Conservation (phyloP, 176 grass and related monocot species). For the Oryza australiensis region DNA sequence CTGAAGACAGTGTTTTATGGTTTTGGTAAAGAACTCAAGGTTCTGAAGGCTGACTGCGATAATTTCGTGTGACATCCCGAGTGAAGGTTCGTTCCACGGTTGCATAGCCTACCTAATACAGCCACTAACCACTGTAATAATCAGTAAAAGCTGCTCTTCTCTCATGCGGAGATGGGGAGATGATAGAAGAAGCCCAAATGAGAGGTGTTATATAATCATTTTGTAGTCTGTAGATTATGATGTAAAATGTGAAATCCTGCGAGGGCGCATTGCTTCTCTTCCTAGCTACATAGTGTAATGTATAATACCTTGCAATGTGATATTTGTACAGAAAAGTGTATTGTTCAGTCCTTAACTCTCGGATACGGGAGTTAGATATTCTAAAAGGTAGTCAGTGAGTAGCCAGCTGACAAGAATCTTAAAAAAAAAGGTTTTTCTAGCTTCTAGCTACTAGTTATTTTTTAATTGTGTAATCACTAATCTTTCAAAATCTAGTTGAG, state of each 20-base stretch:
- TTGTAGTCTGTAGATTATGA: conserved; percentile 26
- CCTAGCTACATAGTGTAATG: background rate
- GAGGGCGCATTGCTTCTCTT: background rate
- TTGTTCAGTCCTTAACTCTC: too few species aligned
- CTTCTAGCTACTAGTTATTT: too few species aligned
- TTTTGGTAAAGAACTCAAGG: background rate
- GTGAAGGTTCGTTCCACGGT: background rate
- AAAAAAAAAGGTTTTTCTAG: too few species aligned
- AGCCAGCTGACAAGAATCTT: too few species aligned
- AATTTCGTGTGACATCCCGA: background rate
- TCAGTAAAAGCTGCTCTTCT: background rate
- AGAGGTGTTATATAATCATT: background rate
- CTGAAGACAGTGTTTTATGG: background rate
- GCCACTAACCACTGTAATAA: conserved; percentile 33
- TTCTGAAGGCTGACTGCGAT: background rate
- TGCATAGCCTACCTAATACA: background rate
- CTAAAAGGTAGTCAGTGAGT: too few species aligned
- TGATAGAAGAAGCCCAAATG: background rate
- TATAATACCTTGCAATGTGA: background rate
- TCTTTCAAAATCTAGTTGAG: too few species aligned
- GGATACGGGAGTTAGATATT: too few species aligned
- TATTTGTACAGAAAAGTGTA: background rate
- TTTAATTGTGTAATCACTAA: too few species aligned
- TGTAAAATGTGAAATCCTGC: conserved; percentile 20
- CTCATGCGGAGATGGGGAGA: background rate